Percentiles rank a stretch among this genome's conserved stretches.
Conservation (phyloP, 164 flowering plant genomes). For the Umbilicus rupestris region DNA sequence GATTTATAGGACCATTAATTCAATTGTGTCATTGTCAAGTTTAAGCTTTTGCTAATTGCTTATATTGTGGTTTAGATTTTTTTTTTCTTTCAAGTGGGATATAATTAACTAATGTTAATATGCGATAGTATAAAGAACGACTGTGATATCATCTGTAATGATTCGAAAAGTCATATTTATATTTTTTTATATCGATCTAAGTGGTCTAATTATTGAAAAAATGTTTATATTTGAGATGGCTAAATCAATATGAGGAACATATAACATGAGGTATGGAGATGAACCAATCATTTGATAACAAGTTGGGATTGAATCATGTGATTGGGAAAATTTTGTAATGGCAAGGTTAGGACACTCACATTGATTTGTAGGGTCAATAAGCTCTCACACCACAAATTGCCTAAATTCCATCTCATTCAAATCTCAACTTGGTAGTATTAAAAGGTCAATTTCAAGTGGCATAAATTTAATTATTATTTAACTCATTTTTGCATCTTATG, state of each 20-base stretch:
- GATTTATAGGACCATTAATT: not conserved
- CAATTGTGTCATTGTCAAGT: not conserved
- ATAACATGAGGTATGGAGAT: not conserved
- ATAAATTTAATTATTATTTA: no score
- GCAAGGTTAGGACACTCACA: not conserved
- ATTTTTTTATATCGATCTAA: no score
- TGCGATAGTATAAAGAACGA: no score
- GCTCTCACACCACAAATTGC: not conserved
- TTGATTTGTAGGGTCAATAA: not conserved
- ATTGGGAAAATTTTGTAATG: not conserved
- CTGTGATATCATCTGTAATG: no score
- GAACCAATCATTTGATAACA: not conserved
- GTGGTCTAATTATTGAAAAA: not conserved
- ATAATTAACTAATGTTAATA: not conserved
- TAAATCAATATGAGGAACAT: not conserved
- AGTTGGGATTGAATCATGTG: not conserved
- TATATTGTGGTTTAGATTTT: not conserved
- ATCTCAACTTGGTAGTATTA: not conserved
- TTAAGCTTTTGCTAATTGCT: not conserved
- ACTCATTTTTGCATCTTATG: no score
- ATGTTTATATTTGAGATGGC: not conserved
- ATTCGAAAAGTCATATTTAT: no score
- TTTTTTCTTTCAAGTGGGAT: not conserved
- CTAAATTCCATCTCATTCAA: not conserved
- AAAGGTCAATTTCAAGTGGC: not conserved